Percentiles rank a stretch among this genome's conserved stretches.
Conservation (phyloP, 305 asterid genomes). For the Caryopteris hybrid region DNA sequence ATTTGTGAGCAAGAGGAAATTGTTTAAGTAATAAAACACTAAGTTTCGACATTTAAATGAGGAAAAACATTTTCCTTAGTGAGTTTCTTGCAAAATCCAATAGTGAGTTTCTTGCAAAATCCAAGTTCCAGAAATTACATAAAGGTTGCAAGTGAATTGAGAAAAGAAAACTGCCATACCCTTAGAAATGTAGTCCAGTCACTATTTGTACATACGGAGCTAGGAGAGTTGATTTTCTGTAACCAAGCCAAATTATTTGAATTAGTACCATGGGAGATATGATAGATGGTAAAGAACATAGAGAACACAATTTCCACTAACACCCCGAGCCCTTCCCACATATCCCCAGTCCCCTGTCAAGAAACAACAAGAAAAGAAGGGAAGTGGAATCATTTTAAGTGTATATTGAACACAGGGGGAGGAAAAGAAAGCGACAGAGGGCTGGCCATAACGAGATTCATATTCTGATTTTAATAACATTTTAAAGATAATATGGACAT, state of each 20-base stretch:
- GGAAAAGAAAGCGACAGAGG: not conserved
- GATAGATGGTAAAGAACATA: constrained; percentile 5
- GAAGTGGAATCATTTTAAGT: not conserved
- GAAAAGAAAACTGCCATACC: constrained; percentile 43
- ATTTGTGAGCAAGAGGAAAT: not conserved
- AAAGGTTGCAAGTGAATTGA: not conserved
- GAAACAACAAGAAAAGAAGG: not conserved
- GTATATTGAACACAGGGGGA: not conserved
- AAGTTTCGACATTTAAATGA: not conserved
- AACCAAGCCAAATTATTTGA: constrained; percentile 12
- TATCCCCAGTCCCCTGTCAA: not conserved
- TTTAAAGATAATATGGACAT: constrained; percentile 8
- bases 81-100: not conserved
- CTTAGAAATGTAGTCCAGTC: constrained; percentile 89
- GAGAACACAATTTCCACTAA: constrained; percentile 11
- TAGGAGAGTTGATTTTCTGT: constrained; percentile 95
- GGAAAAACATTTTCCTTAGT: not conserved
- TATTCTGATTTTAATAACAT: not conserved
- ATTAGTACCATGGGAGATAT: constrained; percentile 19
- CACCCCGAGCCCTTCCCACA: not conserved
- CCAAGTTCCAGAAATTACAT: not conserved
- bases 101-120: not conserved
- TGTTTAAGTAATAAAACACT: not conserved
- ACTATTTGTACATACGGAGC: constrained; percentile 67
- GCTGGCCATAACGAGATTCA: not conserved